Percentiles rank a stretch among this genome's conserved stretches.
These are phyloP conservation scores for Cucurbita ficifolia DNA, from an alignment of 306 rosid genomes.

Conservation along the genomic window DNA sequence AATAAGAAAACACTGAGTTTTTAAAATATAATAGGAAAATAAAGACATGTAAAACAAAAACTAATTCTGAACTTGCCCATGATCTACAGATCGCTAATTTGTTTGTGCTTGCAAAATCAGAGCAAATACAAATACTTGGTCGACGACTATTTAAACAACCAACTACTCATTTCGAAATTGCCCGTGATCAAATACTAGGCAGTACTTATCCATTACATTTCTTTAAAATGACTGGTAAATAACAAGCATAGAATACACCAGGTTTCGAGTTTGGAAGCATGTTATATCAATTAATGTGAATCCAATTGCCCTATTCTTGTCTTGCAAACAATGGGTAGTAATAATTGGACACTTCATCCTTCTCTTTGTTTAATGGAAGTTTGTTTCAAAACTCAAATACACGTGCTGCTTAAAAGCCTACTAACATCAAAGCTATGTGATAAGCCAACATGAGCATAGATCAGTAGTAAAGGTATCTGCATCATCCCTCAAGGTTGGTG, in stretches of 20 bases:
- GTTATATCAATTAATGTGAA: conserved; percentile 1
- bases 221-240: background rate
- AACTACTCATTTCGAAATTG: background rate
- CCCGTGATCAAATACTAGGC: background rate
- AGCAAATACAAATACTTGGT: background rate
- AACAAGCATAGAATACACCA: background rate
- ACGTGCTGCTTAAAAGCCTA: background rate
- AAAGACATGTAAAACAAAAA: background rate
- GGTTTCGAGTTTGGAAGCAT: background rate
- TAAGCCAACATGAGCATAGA: background rate
- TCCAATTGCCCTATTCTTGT: background rate
- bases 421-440: background rate
- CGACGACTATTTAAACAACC: background rate
- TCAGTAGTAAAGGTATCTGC: background rate
- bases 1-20: background rate
- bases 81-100: background rate
- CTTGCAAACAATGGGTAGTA: background rate
- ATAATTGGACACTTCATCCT: background rate
- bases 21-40: background rate
- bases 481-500: background rate
- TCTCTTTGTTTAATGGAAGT: background rate
- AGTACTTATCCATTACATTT: background rate
- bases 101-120: background rate
- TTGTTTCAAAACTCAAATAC: background rate
- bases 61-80: background rate